A percentile compares a stretch with the other conserved stretches of the same genome.
Conservation (phyloP, 129 eudicot genomes). For the Logfia minima region DNA sequence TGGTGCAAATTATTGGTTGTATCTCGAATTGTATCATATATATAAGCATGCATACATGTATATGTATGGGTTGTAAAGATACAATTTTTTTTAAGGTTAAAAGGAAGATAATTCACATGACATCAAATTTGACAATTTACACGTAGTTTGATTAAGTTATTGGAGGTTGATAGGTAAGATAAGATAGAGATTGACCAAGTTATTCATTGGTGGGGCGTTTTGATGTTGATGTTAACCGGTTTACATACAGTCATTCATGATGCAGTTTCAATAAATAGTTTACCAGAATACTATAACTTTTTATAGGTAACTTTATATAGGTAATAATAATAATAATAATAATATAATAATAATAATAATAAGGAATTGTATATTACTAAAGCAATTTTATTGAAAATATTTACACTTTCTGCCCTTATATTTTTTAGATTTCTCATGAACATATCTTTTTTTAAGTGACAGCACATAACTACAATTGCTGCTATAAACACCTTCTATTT, state of each 20-base stretch:
- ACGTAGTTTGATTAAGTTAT: slow-evolving; percentile 32
- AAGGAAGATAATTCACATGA: slow-evolving; percentile 19
- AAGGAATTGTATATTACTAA: no score
- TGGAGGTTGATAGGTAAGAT: slow-evolving; percentile 30
- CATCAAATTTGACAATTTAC: slow-evolving; percentile 33
- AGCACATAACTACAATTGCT: no score
- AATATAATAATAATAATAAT: no score
- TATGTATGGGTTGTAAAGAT: slow-evolving; percentile 14
- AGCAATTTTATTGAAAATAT: no score
- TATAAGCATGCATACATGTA: neutral
- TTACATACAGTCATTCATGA: neutral
- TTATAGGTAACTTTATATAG: neutral
- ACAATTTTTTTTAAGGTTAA: slow-evolving; percentile 17
- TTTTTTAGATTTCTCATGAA: no score
- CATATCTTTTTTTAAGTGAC: no score
- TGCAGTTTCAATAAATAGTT: no score
- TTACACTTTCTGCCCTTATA: no score
- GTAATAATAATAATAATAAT: no score
- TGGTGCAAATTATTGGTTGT: slow-evolving; percentile 15
- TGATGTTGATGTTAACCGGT: slow-evolving; percentile 23
- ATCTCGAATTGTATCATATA: neutral
- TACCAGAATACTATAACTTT: neutral
- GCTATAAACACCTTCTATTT: no score
- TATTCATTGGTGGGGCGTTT: slow-evolving; percentile 27
- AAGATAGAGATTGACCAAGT: slow-evolving; percentile 23